These are phyloP conservation scores for Candida glucosophila DNA, from an alignment of 1,139 yeast species.

Conservation along the genomic window DNA sequence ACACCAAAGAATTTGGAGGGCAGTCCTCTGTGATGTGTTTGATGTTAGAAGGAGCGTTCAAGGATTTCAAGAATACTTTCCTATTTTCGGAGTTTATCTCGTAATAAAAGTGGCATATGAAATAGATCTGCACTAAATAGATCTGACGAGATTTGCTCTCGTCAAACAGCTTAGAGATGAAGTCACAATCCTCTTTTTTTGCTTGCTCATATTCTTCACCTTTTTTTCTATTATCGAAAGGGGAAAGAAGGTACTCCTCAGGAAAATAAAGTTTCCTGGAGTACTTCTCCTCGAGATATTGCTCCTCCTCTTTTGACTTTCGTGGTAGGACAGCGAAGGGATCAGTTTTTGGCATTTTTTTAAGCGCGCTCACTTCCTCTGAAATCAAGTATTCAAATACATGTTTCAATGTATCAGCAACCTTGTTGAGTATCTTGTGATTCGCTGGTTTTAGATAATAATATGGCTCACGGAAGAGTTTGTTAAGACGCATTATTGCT, in stretches of 20 bases:
- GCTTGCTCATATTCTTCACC: slow-evolving; percentile 11
- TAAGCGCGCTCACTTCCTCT: slow-evolving; percentile 19
- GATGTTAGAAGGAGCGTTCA: slow-evolving; percentile 19
- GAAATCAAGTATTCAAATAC: slow-evolving; percentile 21
- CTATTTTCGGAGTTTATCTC: slow-evolving; percentile 20
- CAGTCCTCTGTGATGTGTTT: slow-evolving; percentile 32
- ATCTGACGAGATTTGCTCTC: slow-evolving; percentile 20
- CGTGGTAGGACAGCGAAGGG: slow-evolving; percentile 10
- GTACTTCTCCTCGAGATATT: slow-evolving; percentile 15
- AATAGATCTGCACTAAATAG: slow-evolving; percentile 23
- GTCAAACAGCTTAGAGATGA: slow-evolving; percentile 18
- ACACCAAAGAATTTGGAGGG: slow-evolving; percentile 17
- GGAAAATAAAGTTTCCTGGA: slow-evolving; percentile 20
- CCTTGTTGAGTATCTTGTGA: slow-evolving; percentile 13
- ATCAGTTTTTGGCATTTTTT: slow-evolving; percentile 11
- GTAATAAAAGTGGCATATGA: slow-evolving; percentile 21
- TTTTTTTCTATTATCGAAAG: slow-evolving; percentile 14
- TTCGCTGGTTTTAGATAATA: slow-evolving; percentile 17
- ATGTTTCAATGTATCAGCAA: slow-evolving; percentile 16
- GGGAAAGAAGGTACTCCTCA: slow-evolving; percentile 27
- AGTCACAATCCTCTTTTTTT: slow-evolving; percentile 18
- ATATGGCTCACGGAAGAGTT: slow-evolving; percentile 31
- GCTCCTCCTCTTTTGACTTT: slow-evolving; percentile 10
- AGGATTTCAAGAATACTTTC: slow-evolving; percentile 13
- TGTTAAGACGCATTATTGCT: slow-evolving; percentile 25